A percentile compares a stretch with the other conserved stretches of the same genome.
Evolutionary conservation across 192 early-diverging fungal species (phyloP).

Genomic region (Backusella tarrabulga): DNA sequence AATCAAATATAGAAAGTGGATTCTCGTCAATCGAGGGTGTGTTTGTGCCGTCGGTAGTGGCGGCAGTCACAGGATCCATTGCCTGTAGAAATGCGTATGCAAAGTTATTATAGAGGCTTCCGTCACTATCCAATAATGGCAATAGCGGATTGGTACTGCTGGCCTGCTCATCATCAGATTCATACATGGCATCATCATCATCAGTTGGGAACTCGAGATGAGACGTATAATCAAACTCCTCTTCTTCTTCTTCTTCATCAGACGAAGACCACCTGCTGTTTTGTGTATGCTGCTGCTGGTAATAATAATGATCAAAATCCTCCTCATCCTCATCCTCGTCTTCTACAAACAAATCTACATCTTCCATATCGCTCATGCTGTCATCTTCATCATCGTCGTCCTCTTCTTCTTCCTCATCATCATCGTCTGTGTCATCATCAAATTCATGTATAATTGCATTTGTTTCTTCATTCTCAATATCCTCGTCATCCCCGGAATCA

Average conservation of each 20-base stretch:
- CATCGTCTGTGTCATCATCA: constrained; percentile 20
- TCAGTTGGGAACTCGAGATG: background rate
- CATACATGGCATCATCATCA: constrained; percentile 29
- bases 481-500: constrained; percentile 32
- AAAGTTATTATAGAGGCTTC: constrained; percentile 15
- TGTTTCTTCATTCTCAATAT: constrained; percentile 37
- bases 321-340: constrained; percentile 20
- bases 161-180: constrained; percentile 25
- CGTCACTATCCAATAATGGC: constrained; percentile 10
- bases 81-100: constrained; percentile 27
- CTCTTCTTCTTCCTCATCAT: constrained; percentile 34
- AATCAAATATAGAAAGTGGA: constrained; percentile 14
- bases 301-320: background rate
- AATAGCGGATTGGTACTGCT: background rate
- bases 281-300: background rate
- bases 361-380: background rate
- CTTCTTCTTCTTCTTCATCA: constrained; percentile 30
- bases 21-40: background rate
- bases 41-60: background rate
- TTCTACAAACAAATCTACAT: constrained; percentile 15
- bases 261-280: constrained; percentile 36
- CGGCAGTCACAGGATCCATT: background rate
- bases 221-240: constrained; percentile 20
- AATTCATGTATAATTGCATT: constrained; percentile 30
- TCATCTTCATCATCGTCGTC: constrained; percentile 40